Percentiles rank a stretch among this genome's conserved stretches.
These are phyloP conservation scores for Cryomyces antarcticus DNA, from an alignment of 495 filamentous ascomycete genomes.

Conservation along the genomic window DNA sequence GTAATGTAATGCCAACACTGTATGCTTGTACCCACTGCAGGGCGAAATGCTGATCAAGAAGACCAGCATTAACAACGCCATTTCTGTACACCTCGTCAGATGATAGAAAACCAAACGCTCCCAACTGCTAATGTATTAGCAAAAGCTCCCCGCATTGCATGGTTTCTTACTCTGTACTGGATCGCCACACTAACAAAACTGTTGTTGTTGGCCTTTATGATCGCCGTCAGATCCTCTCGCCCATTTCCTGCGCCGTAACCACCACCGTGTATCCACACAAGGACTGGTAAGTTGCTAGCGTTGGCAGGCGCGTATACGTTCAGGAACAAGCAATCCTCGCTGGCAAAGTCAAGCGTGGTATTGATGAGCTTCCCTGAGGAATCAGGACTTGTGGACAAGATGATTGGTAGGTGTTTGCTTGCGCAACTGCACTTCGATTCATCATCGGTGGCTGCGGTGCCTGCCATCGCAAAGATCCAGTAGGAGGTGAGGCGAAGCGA, in stretches of 20 bases:
- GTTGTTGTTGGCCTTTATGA: constrained; percentile 14
- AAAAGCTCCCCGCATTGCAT: not conserved
- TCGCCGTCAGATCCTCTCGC: constrained; percentile 5
- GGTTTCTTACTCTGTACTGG: constrained; percentile 7
- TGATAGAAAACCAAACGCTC: constrained; percentile 40
- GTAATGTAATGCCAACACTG: no score
- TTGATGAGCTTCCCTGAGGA: not conserved
- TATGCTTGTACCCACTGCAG: constrained; percentile 39
- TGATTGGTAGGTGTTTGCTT: constrained; percentile 3
- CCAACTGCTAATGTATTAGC: constrained; percentile 14
- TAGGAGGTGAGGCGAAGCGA: constrained; percentile 5
- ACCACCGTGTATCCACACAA: constrained; percentile 17
- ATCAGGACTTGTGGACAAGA: constrained; percentile 6
- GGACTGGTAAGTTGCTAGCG: constrained; percentile 6
- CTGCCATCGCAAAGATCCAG: constrained; percentile 11
- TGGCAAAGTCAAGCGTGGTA: not conserved
- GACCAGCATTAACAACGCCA: constrained; percentile 39
- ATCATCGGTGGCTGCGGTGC: constrained; percentile 9
- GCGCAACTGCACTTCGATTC: constrained; percentile 7
- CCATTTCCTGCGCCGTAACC: constrained; percentile 14
- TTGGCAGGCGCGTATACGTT: constrained; percentile 6
- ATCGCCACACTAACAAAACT: constrained; percentile 15
- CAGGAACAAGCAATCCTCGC: constrained; percentile 17
- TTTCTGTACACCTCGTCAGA: constrained; percentile 24
- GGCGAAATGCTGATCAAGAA: constrained; percentile 46